These are phyloP conservation scores for Magnolia kwangsiensis DNA, from an alignment of 164 flowering plant genomes.

Conservation along the genomic window DNA sequence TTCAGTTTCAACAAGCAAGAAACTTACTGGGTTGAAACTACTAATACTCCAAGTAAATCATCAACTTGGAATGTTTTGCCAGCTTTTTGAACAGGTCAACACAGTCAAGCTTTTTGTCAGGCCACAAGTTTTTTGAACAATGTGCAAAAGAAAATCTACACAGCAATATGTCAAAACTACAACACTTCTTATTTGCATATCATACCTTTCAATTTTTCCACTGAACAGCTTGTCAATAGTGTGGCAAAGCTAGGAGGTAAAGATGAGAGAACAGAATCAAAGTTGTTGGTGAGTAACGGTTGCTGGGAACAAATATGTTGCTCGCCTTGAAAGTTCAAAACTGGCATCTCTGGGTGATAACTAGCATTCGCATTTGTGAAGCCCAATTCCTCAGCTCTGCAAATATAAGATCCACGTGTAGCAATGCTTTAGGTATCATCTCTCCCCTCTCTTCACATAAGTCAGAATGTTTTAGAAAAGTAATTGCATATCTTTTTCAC, in stretches of 20 bases:
- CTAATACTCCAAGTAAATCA: not conserved
- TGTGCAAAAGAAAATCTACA: not conserved
- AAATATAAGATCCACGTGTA: slow-evolving; percentile 8
- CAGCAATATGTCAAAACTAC: not conserved
- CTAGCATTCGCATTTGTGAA: slow-evolving; percentile 7
- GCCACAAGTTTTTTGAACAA: too few relatives aligned
- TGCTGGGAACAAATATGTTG: slow-evolving; percentile 24
- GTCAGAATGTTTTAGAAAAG: not conserved
- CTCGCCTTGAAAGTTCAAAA: slow-evolving; percentile 17
- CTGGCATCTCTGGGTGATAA: slow-evolving; percentile 23
- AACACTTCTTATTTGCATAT: not conserved
- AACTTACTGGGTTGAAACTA: not conserved
- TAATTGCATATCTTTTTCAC: slow-evolving; percentile 19
- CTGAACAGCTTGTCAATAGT: slow-evolving; percentile 37
- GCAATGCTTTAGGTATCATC: not conserved
- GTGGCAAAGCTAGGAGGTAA: slow-evolving; percentile 74
- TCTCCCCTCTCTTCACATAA: not conserved
- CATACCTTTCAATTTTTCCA: slow-evolving; percentile 13
- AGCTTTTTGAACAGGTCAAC: not conserved
- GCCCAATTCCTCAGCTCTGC: slow-evolving; percentile 20
- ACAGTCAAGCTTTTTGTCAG: not conserved
- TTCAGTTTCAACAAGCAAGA: too few relatives aligned
- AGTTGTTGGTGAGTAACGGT: slow-evolving; percentile 9
- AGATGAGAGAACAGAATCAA: slow-evolving; percentile 19
- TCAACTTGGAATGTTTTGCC: not conserved